A percentile compares a stretch with the other conserved stretches of the same genome.
Conservation (phyloP, 768 basidiomycete species). For the Phanerochaete sordida region DNA sequence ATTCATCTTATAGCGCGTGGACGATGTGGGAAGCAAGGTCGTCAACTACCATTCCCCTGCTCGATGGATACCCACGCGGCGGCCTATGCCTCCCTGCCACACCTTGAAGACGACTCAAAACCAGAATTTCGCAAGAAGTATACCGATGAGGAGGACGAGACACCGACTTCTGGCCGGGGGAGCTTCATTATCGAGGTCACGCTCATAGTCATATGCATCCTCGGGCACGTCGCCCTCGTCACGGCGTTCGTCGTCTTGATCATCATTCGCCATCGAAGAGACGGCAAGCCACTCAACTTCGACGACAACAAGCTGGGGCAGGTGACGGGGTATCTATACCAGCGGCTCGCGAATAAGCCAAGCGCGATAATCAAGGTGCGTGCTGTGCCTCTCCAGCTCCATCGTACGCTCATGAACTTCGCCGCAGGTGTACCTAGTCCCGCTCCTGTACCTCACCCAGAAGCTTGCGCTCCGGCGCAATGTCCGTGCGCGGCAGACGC, state of each 20-base stretch:
- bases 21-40: not conserved
- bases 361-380: not conserved
- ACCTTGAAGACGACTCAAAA: not conserved
- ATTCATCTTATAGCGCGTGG: not conserved
- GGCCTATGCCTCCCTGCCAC: not conserved
- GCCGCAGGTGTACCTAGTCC: not conserved
- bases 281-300: not conserved
- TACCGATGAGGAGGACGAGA: not conserved
- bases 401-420: not conserved
- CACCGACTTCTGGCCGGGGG: not conserved
- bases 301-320: not conserved
- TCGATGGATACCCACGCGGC: not conserved
- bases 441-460: constrained; percentile 8
- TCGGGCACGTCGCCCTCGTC: not conserved
- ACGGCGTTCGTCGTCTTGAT: not conserved
- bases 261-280: not conserved
- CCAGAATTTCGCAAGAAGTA: not conserved
- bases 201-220: not conserved
- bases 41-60: not conserved
- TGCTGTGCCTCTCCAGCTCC: not conserved
- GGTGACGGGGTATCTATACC: not conserved
- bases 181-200: not conserved
- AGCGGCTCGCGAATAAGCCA: not conserved
- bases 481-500: not conserved
- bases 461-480: constrained; percentile 3